A percentile compares a stretch with the other conserved stretches of the same genome.
Conservation (phyloP, 2,329 filamentous ascomycete genomes). For the Lasiodiplodia sp. region DNA sequence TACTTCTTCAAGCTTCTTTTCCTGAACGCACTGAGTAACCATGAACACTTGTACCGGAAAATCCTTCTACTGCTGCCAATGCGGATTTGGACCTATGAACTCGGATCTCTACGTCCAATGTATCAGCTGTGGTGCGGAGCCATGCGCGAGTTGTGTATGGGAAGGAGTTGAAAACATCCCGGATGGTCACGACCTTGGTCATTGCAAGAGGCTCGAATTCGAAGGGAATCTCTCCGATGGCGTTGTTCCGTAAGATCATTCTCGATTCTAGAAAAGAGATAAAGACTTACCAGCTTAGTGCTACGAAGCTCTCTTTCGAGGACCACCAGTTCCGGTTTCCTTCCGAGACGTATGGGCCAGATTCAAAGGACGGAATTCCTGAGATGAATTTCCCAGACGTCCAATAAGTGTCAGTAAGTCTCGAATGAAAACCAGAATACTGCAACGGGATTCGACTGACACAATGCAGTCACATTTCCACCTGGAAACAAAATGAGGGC, state of each 20-base stretch:
- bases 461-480: neutral
- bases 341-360: neutral
- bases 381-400: neutral
- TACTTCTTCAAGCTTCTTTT: neutral
- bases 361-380: neutral
- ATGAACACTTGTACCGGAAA: neutral
- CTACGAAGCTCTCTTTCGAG: neutral
- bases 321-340: neutral
- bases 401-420: neutral
- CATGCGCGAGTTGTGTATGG: neutral
- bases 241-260: neutral
- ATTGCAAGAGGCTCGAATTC: neutral
- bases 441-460: neutral
- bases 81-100: slow-evolving; percentile 11
- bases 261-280: neutral
- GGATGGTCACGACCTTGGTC: neutral
- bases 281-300: neutral
- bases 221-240: neutral
- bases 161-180: neutral
- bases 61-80: slow-evolving; percentile 7
- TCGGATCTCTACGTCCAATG: neutral
- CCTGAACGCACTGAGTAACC: too few relatives aligned
- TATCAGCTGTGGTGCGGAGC: neutral
- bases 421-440: neutral
- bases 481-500: neutral